Evolutionary conservation across 306 rosid genomes (phyloP).

Genomic region (Quercus gilva): DNA sequence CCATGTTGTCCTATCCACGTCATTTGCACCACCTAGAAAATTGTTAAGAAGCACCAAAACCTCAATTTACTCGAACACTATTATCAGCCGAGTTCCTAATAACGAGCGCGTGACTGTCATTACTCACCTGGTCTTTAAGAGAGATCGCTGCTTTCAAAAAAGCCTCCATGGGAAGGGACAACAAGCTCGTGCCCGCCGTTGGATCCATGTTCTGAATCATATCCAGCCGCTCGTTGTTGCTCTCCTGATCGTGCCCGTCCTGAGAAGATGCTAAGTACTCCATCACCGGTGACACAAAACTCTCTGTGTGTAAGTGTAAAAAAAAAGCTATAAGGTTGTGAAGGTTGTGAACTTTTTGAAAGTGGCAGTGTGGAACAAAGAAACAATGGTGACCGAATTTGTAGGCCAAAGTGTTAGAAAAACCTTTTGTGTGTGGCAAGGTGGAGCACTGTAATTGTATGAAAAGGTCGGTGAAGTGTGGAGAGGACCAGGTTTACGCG

Average conservation of each 20-base stretch:
- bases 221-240: slow-evolving; percentile 39
- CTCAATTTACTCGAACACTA: too few relatives aligned
- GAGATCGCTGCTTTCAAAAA: slow-evolving; percentile 61
- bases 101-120: too few relatives aligned
- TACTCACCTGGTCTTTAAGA: slow-evolving; percentile 66
- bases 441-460: not conserved
- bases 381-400: not conserved
- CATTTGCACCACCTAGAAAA: slow-evolving; percentile 55
- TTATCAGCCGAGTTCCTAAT: too few relatives aligned
- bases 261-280: slow-evolving; percentile 23
- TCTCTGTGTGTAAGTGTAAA: not conserved
- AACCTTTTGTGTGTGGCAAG: not conserved
- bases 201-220: slow-evolving; percentile 28
- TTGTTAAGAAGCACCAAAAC: not conserved
- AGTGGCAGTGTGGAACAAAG: not conserved
- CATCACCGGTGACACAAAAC: slow-evolving; percentile 38
- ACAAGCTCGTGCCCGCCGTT: slow-evolving; percentile 22
- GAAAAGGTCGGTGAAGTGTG: slow-evolving; percentile 17
- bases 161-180: slow-evolving; percentile 40
- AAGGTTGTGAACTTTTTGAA: not conserved
- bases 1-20: slow-evolving; percentile 42
- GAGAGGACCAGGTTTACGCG: not conserved
- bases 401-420: not conserved
- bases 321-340: too few relatives aligned
- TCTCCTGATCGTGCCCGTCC: slow-evolving; percentile 33